Conservation (phyloP, 495 filamentous ascomycete genomes). For the Neurospora sublineolata region DNA sequence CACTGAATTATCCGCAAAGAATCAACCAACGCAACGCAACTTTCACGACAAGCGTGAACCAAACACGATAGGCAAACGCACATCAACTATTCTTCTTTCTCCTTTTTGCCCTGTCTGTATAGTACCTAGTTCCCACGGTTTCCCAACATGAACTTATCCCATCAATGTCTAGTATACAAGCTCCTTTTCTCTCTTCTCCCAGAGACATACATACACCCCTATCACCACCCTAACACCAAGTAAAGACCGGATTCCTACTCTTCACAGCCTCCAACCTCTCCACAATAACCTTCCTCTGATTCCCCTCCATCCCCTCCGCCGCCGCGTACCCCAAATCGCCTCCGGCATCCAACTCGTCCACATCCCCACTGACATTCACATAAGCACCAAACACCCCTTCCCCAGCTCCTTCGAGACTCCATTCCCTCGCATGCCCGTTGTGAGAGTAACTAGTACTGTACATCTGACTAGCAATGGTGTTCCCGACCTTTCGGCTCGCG, state of each 20-base stretch:
- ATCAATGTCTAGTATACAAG: not conserved
- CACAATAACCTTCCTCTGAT: conserved; percentile 86
- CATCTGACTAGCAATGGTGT: conserved; percentile 33
- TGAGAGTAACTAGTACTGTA: conserved; percentile 14
- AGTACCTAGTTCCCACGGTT: not conserved
- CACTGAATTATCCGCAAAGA: not conserved
- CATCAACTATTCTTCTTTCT: not conserved
- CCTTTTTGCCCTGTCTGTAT: not conserved
- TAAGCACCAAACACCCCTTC: not conserved
- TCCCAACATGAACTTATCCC: not conserved
- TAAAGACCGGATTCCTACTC: conserved; percentile 89
- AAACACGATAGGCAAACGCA: not conserved
- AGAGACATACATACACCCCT: not conserved
- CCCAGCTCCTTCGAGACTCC: not conserved
- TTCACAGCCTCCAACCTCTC: conserved; percentile 92
- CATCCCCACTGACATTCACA: conserved; percentile 51
- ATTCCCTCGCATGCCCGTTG: not conserved
- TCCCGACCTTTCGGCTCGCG: conserved; percentile 23
- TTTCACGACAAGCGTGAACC: not conserved
- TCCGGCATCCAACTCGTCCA: conserved; percentile 49
- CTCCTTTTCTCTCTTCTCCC: not conserved
- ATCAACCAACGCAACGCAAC: not conserved
- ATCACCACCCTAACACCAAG: conserved; percentile 61
- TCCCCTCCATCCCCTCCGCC: conserved; percentile 84
- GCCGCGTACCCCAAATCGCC: conserved; percentile 91